These are phyloP conservation scores for Penicillium psychrosexuale DNA, from an alignment of 2,329 filamentous ascomycete species.

Conservation along the genomic window DNA sequence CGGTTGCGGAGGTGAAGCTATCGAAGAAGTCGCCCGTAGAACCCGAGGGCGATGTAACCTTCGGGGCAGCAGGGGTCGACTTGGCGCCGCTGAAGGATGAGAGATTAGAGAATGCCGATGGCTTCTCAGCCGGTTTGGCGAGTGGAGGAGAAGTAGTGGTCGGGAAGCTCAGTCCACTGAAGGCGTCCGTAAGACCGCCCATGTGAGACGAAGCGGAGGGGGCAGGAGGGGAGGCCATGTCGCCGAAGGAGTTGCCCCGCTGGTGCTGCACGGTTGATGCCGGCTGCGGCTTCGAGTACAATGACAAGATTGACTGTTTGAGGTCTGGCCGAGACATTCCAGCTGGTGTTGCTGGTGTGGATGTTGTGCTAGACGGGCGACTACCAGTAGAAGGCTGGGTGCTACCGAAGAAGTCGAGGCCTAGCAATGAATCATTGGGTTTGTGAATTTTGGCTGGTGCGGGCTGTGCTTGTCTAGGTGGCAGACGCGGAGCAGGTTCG, in stretches of 20 bases:
- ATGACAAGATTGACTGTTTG: conserved; percentile 93
- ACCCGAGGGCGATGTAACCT: conserved; percentile 49
- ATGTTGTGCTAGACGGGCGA: conserved; percentile 76
- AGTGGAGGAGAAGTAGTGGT: conserved; percentile 41
- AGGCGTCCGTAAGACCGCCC: conserved; percentile 76
- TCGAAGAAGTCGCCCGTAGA: conserved; percentile 77
- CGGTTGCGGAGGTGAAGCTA: conserved; percentile 59
- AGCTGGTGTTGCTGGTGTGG: conserved; percentile 54
- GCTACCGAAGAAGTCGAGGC: conserved; percentile 86
- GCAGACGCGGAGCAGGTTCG: conserved; percentile 63
- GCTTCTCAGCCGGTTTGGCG: conserved; percentile 47
- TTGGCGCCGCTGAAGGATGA: conserved; percentile 52
- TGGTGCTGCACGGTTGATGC: conserved; percentile 50
- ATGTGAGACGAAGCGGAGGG: conserved; percentile 37
- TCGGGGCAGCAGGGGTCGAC: conserved; percentile 45
- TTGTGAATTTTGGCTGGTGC: conserved; percentile 59
- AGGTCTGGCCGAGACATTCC: conserved; percentile 81
- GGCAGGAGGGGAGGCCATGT: conserved; percentile 57
- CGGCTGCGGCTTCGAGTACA: conserved; percentile 82
- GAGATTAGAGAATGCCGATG: conserved; percentile 63
- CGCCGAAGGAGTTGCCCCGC: conserved; percentile 63
- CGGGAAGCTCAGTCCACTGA: conserved; percentile 65
- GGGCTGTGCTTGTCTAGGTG: conserved; percentile 63
- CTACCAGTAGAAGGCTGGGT: conserved; percentile 64
- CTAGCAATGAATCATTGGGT: conserved; percentile 78